Conservation (phyloP, 2,329 filamentous ascomycete species). For the Colletotrichum destructivum region DNA sequence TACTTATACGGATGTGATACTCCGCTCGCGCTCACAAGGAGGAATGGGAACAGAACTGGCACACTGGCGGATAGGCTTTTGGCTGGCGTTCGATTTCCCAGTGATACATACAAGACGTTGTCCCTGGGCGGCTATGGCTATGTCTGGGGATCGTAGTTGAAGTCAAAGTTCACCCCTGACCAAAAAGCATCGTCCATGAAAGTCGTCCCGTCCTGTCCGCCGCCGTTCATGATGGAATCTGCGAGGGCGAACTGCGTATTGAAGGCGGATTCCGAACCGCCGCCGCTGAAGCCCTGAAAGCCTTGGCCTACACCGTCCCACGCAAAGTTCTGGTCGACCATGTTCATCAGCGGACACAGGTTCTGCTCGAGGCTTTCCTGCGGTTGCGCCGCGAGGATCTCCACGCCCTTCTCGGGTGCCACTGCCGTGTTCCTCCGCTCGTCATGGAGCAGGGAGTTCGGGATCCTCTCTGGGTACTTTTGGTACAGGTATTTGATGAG, state of each 20-base stretch:
- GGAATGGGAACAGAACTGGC: too few species aligned
- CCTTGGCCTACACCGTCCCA: constrained; percentile 12
- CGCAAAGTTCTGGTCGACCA: constrained; percentile 16
- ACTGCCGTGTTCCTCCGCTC: constrained; percentile 1
- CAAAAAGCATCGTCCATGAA: constrained; percentile 36
- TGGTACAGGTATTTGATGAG: constrained; percentile 36
- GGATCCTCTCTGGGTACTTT: constrained; percentile 36
- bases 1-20: too few species aligned
- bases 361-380: constrained; percentile 30
- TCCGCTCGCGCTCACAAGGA: too few species aligned
- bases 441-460: constrained; percentile 28
- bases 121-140: neutral
- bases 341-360: constrained; percentile 35
- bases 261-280: constrained; percentile 27
- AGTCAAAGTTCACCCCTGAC: constrained; percentile 27
- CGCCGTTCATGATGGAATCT: constrained; percentile 24
- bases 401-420: neutral
- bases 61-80: neutral
- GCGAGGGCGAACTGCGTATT: constrained; percentile 37
- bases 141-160: constrained; percentile 15
- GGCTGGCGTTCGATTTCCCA: too few species aligned
- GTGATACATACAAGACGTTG: too few species aligned
- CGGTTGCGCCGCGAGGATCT: constrained; percentile 4
- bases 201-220: neutral
- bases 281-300: constrained; percentile 3